Conservation (phyloP, 2,329 filamentous ascomycete species). For the Hypoxylon sp. region DNA sequence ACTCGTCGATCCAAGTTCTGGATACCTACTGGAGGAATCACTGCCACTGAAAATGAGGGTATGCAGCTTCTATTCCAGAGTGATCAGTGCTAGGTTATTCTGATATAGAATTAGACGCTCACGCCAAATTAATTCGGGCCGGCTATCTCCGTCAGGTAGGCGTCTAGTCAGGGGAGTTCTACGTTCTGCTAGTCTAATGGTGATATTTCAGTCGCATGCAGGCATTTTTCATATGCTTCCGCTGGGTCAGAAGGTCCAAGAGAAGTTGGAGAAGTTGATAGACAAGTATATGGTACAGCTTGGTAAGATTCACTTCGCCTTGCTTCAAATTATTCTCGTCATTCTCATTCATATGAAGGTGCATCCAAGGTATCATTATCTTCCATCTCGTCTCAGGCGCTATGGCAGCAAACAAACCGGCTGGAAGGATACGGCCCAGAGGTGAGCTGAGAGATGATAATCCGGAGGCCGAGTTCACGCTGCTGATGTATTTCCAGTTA, state of each 20-base stretch:
- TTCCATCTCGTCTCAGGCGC: conserved; percentile 83
- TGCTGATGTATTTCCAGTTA: conserved; percentile 67
- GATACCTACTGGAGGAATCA: conserved; percentile 81
- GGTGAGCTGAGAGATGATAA: conserved; percentile 60
- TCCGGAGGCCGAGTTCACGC: conserved; percentile 14
- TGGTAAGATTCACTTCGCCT: conserved; percentile 62
- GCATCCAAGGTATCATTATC: conserved; percentile 77
- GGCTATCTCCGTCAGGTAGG: conserved; percentile 81
- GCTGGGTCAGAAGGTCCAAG: conserved; percentile 86
- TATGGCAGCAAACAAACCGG: conserved; percentile 89
- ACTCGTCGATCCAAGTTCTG: conserved; percentile 79
- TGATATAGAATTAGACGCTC: conserved; percentile 66
- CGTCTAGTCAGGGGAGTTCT: conserved; percentile 26
- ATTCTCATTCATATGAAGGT: conserved; percentile 42
- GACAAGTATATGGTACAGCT: conserved; percentile 89
- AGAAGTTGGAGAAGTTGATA: conserved; percentile 87
- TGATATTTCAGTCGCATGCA: conserved; percentile 75
- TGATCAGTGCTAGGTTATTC: background rate
- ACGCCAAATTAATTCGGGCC: conserved; percentile 77
- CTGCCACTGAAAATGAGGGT: conserved; percentile 70
- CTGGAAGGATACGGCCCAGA: conserved; percentile 81
- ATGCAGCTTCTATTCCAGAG: conserved; percentile 34
- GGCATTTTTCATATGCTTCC: conserved; percentile 95
- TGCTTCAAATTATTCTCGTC: conserved; percentile 10
- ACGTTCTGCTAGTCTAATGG: conserved; percentile 23